Conservation (phyloP, 1,284 basidiomycete genomes). For the Phlebopus sp. region DNA sequence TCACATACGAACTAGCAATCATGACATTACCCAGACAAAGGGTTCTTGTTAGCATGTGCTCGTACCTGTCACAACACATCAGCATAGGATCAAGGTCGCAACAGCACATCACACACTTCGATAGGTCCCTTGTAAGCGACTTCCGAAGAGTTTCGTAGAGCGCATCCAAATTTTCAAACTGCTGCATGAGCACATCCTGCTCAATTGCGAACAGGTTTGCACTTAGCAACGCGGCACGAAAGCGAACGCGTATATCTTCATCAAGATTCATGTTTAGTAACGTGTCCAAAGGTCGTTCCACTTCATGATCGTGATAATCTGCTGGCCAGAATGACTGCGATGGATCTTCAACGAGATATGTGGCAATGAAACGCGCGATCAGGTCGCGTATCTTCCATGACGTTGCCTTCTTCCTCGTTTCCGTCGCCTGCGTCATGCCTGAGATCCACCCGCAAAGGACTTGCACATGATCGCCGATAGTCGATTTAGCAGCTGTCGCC, state of each 20-base stretch:
- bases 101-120: conserved; percentile 41
- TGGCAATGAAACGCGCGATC: conserved; percentile 63
- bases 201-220: conserved; percentile 57
- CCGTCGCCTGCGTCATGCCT: conserved; percentile 34
- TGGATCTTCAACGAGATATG: conserved; percentile 63
- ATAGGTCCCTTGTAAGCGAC: conserved; percentile 41
- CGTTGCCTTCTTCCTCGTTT: conserved; percentile 40
- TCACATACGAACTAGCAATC: conserved; percentile 73
- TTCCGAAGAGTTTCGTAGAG: conserved; percentile 46
- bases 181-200: conserved; percentile 17
- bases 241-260: conserved; percentile 82
- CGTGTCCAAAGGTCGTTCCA: conserved; percentile 44
- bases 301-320: conserved; percentile 29
- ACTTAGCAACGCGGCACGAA: conserved; percentile 66
- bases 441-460: conserved; percentile 55
- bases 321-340: conserved; percentile 48
- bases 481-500: conserved; percentile 32
- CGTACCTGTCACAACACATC: conserved; percentile 47
- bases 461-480: conserved; percentile 46
- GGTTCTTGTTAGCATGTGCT: conserved; percentile 77
- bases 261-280: conserved; percentile 61
- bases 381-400: conserved; percentile 72
- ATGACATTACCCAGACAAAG: conserved; percentile 83
- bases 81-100: conserved; percentile 2
- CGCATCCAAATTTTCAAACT: conserved; percentile 23